Percentiles rank a stretch among this genome's conserved stretches.
Conservation (phyloP, 495 filamentous ascomycete species). For the Astrothelium subdiscretum region DNA sequence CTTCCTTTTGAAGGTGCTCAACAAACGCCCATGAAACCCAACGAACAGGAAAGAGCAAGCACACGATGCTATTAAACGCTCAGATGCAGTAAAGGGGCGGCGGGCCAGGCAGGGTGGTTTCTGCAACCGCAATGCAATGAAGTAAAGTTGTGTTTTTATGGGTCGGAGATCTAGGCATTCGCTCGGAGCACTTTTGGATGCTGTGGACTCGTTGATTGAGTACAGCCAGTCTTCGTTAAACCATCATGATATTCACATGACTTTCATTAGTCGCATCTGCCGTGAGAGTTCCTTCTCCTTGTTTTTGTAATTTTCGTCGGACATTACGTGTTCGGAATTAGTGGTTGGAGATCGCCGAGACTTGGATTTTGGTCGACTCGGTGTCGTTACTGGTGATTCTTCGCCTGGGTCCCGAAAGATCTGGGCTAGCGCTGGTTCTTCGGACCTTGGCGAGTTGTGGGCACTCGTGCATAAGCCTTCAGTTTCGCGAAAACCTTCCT, state of each 20-base stretch:
- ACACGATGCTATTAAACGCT: constrained; percentile 2
- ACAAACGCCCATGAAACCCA: background rate
- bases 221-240: background rate
- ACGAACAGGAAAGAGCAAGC: background rate
- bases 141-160: background rate
- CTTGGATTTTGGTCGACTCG: background rate
- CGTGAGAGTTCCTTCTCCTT: constrained; percentile 7
- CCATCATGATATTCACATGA: background rate
- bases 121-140: constrained; percentile 1
- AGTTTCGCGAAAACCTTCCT: constrained; percentile 48
- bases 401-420: constrained; percentile 46
- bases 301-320: constrained; percentile 2
- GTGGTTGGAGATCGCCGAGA: background rate
- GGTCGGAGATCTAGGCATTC: background rate
- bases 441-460: constrained; percentile 2
- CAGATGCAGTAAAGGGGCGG: background rate
- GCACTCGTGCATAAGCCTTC: constrained; percentile 41
- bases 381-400: background rate
- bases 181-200: background rate
- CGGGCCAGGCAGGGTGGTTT: background rate
- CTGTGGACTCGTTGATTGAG: background rate
- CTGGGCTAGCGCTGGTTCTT: constrained; percentile 31
- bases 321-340: background rate
- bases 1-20: background rate
- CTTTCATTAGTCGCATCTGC: constrained; percentile 8